Base-by-base conservation (phyloP, 805 yeast species). In the Spathaspora passalidarum region DNA sequence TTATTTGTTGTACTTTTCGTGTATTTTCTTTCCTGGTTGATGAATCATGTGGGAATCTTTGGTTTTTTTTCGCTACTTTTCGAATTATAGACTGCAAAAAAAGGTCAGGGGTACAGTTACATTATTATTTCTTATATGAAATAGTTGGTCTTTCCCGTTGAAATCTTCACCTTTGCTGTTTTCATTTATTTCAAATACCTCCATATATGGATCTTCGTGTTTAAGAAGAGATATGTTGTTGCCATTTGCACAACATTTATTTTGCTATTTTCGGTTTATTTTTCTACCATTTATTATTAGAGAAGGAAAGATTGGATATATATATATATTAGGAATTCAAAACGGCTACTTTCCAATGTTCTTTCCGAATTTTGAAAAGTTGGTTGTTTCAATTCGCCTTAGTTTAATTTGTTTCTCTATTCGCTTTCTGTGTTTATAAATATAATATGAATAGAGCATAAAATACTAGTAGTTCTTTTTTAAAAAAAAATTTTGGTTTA, bases 201-300 rank as follows among this genome's bases (percentile, higher is more conserved):
- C 34, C 16, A 13, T 17, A n/a, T 29, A n/a, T 29, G 34, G 34
- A 13, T 29, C 34, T 29, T 29, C 34, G n/a, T 29, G 16, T 22
- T 22, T 29, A n/a, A 29, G 34, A 29, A 29, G 34, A 13, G n/a
- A 29, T 7, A 29, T 43, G 42, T 43, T 26, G 46, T 34, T 42
- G 20, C 20, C 14, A 23, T 16, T 21, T 26, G 26, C 22, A 23
- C n/a, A 29, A 32, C 45, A 14, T 16, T 29, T n/a, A 21, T 19
- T 38, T 21, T 17, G 29, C 43, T 26, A 42, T 39, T 44, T 29
- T 29, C 34, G 34, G 34, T 29, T 29, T 9, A n/a, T 10, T 29
- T 29, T 29, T 29, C 34, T 29, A 29, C 14, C 34, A 29, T 13
- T 29, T 29, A 17, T n/a, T 29, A 29, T 29, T 29, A 29, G 34